Evolutionary conservation across 208 protist species (phyloP), one percentile per base, ranked within the genome.

Genomic region (Acanthamoeba lenticulata): DNA sequence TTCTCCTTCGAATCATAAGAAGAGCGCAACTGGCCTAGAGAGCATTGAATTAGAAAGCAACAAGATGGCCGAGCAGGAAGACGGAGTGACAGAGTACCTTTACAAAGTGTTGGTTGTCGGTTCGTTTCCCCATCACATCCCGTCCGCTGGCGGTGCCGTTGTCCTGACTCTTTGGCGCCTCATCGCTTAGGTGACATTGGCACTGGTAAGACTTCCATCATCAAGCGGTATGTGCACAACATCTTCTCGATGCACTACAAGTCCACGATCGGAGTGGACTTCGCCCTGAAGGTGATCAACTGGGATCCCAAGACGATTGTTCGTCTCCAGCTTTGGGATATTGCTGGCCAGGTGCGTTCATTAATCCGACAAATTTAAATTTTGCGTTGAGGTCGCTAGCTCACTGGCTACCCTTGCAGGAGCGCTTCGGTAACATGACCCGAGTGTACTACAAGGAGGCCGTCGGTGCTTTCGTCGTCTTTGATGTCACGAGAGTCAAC

Each of bases 161-260:
- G 5, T 5, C 9, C 45, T 52, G 9, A 52, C 15, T 52, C 9
- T 19, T 65, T 34, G 27, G 13, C 57, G 7, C 57, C 34, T 65
- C 57, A 11, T 65, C 52, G 17, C 3, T 24, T 9, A 65, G 97
- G 97, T 34, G 97, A 98, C 69, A 93, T 93, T 36, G 97, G 95
- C 42, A 97, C 96, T 0, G 97, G 97, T n/a, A 98, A 98, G 92
- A 98, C 97, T 1, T 96, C 93, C 29, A 95, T 98, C 49, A 95
- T 95, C 40, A 40, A 90, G 44, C 55, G 90, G 11, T 94, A 74
- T 67, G 94, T 95, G 19, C 91, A 95, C 74, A 92, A 92, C 60
- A 94, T 95, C 44, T 95, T 89, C 94, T 77, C 60, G 69, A 91
- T 32, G n/a, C 47, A 86, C 74, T 62, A 77, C 45, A 88, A 88